Evolutionary conservation across 139 green algal species (phyloP), one percentile per base, ranked within the genome.

Genomic region (Coelastrella sp.): DNA sequence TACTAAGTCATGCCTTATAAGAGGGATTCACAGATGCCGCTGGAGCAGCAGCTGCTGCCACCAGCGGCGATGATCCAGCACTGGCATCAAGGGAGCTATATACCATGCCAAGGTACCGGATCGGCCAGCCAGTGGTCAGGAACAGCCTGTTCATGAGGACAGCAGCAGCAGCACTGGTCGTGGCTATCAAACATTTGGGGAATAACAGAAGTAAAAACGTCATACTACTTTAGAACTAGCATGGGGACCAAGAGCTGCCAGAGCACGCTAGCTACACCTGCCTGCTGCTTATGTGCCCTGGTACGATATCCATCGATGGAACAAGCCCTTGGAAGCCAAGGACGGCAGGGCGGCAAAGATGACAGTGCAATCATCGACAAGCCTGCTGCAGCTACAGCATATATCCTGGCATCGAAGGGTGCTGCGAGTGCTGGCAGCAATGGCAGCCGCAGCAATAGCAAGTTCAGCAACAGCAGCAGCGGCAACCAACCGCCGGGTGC

Each of bases 301-400:
- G 75, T 7, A 90, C 86, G 75, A 11, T 85, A n/a, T n/a, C n/a
- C n/a, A n/a, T n/a, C n/a, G n/a, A n/a, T n/a, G 7, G 86, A 90
- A 77, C 76, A 85, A 19, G 60, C 64, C 23, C 56, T 90, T 23
- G 86, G 76, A 3, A 64, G 86, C 5, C 86, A 90, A 60, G 60
- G 86, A 47, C 47, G 76, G 86, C 59, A 84, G 17, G 64, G 60
- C 3, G 77, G 76, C 14, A 90, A 85, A 61, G 86, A 85, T 10
- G 86, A 86, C 59, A 47, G 76, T 8, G 75, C 75, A 5, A 85
- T 90, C 19, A 85, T 73, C 5, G 86, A 90, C 10, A 76, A 90
- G 61, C 86, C 86, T 22, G 86, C 86, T 57, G 86, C 86, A 75
- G 86, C 86, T 0, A 90, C 86, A 54, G 86, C 86, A 2, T 85